Percentiles rank a stretch among this genome's conserved stretches.
Conservation (phyloP, 257 asterid genomes). For the Paraleonurus japonicus region DNA sequence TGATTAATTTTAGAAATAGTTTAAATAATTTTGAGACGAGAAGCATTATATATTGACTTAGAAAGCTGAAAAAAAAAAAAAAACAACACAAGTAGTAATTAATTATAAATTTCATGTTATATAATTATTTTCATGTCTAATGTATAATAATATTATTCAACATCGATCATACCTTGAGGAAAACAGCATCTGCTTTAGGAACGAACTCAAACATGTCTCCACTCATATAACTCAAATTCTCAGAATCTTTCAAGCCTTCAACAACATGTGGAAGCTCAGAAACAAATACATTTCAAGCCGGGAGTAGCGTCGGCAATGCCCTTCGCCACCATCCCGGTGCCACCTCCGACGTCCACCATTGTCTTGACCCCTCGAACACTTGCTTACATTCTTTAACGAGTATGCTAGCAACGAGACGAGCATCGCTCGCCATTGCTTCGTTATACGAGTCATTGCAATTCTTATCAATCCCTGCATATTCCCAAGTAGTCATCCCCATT, state of each 20-base stretch:
- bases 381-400: neutral
- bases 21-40: too few relatives aligned
- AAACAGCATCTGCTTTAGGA: neutral
- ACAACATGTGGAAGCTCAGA: neutral
- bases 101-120: too few relatives aligned
- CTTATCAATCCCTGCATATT: neutral
- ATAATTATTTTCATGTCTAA: too few relatives aligned
- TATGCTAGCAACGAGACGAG: neutral
- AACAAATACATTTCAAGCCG: neutral
- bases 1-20: too few relatives aligned
- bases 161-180: neutral
- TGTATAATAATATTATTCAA: too few relatives aligned
- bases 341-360: neutral
- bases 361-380: neutral
- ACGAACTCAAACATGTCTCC: neutral
- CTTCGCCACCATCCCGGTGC: neutral
- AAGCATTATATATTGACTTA: too few relatives aligned
- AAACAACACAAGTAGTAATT: too few relatives aligned
- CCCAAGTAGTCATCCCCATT: neutral
- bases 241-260: neutral
- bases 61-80: too few relatives aligned
- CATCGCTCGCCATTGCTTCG: neutral
- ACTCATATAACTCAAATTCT: neutral
- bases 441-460: neutral
- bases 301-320: neutral